Evolutionary conservation across 345 rosid species (phyloP), one percentile per base, ranked within the genome.

Genomic region (Dimocarpus longan): DNA sequence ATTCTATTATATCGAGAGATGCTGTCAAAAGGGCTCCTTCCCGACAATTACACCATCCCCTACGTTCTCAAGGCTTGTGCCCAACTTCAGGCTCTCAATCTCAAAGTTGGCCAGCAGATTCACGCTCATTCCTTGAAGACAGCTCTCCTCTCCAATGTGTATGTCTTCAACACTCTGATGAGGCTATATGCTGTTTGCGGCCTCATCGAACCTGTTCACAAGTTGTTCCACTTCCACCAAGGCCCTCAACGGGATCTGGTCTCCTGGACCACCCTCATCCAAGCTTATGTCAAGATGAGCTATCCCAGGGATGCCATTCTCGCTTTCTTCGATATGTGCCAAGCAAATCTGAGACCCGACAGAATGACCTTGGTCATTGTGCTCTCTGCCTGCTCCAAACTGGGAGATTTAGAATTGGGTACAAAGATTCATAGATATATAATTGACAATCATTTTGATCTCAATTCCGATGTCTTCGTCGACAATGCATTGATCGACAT

Each of bases 251-350:
- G 82, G 68, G 93, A 90, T 68, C 64, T 87, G 76, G 82, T 85
- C 68, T 80, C 91, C 3, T 90, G 90, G 91, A 90, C 91, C 37
- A 85, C 88, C 0, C 85, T 88, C 10, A 88, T 90, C 57, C 90
- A 88, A 80, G 91, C 82, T 11, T 85, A 78, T 66, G 86, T 86
- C 40, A 84, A 87, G 72, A 63, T 65, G 39, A 88, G 87, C 18
- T 76, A 22, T 26, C 77, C 84, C 0, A 73, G 68, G n/a, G 86
- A 84, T 37, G 91, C 83, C 32, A 74, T 86, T 60, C 54, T 19
- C 5, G 76, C 80, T 11, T 88, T 86, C 63, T 86, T 86, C 57
- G 57, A 79, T 7, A 90, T 90, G 91, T 63, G 81, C 4, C 78
- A 72, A 48, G 75, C 65, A 8, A 48, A 71, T 76, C 63, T 79